Conservation (phyloP, 805 yeast genomes). For the Pichia nanzhaoensis region DNA sequence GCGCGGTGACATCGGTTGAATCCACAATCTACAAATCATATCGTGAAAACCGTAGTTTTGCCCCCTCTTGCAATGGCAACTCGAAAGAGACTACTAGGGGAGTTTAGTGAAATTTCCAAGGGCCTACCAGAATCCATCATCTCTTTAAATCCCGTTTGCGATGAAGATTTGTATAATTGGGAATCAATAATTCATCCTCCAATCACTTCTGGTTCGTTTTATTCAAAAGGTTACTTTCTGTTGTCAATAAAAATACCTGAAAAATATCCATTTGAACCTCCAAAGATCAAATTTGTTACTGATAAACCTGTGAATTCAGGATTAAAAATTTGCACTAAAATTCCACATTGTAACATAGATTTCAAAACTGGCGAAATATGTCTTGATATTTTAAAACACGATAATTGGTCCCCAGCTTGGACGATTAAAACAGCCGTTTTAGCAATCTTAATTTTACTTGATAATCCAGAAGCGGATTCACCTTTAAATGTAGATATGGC, state of each 20-base stretch:
- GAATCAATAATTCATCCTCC: slow-evolving; percentile 46
- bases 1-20: too few relatives aligned
- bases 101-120: slow-evolving; percentile 23
- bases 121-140: slow-evolving; percentile 19
- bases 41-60: not conserved
- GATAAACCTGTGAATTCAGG: slow-evolving; percentile 8
- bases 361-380: slow-evolving; percentile 62
- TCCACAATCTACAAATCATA: not conserved
- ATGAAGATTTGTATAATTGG: slow-evolving; percentile 34
- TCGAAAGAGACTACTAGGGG: slow-evolving; percentile 32
- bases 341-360: slow-evolving; percentile 45
- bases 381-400: slow-evolving; percentile 49
- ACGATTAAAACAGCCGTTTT: slow-evolving; percentile 46
- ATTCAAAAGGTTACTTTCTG: slow-evolving; percentile 45
- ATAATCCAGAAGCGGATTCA: slow-evolving; percentile 63
- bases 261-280: slow-evolving; percentile 56
- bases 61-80: not conserved
- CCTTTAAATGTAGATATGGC: slow-evolving; percentile 70
- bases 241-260: slow-evolving; percentile 39
- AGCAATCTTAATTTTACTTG: slow-evolving; percentile 51
- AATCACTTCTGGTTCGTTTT: slow-evolving; percentile 36
- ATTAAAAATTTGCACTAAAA: slow-evolving; percentile 19
- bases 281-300: slow-evolving; percentile 39
- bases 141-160: not conserved
- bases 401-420: slow-evolving; percentile 73